These are phyloP conservation scores for rapeseed (Brassica napus) DNA, from an alignment of 345 rosid genomes.

Conservation along the genomic window Da-Ae NC_063435.1:2912501-2913000, in stretches of 20 bases:
- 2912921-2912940: background rate
- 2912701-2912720: slow-evolving; percentile 30
- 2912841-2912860: background rate
- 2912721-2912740: slow-evolving; percentile 15
- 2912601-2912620: background rate
- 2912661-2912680: background rate
- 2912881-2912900: slow-evolving; percentile 21
- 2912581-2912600: background rate
- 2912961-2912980: background rate
- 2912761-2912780: slow-evolving; percentile 11
- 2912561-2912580: background rate
- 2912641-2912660: slow-evolving; percentile 7
- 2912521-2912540: background rate
- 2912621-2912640: background rate
- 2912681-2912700: slow-evolving; percentile 13
- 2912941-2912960: background rate
- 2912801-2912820: slow-evolving; percentile 27
- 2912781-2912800: slow-evolving; percentile 22
- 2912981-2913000: background rate
- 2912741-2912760: slow-evolving; percentile 9
- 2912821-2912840: slow-evolving; percentile 27
- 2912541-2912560: background rate
- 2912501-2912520: background rate
- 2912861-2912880: background rate
- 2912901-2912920: background rate